These are phyloP conservation scores for Lipomyces japonicus DNA, from an alignment of 805 yeast species.

Conservation along the genomic window DNA sequence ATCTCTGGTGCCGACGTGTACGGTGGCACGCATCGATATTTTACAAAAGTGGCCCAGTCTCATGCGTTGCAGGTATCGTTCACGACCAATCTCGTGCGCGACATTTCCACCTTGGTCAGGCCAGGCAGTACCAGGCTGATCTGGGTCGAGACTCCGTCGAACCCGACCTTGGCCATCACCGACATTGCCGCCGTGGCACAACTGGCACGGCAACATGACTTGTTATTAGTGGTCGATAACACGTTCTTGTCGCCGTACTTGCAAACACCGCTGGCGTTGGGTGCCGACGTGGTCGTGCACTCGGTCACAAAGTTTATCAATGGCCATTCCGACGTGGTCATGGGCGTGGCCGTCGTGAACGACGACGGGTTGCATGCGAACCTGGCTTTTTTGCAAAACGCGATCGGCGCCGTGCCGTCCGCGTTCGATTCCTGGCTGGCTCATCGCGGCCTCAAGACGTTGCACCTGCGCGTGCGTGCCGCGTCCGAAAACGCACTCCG, in stretches of 20 bases:
- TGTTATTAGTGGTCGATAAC: constrained; percentile 73
- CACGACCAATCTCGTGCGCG: constrained; percentile 59
- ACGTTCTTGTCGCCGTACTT: constrained; percentile 84
- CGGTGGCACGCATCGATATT: constrained; percentile 89
- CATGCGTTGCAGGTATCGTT: constrained; percentile 72
- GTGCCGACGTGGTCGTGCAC: constrained; percentile 85
- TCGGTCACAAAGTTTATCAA: constrained; percentile 87
- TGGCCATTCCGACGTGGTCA: constrained; percentile 88
- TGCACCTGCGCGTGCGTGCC: constrained; percentile 73
- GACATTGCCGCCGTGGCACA: constrained; percentile 62
- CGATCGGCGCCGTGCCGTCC: constrained; percentile 84
- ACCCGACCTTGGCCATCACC: constrained; percentile 78
- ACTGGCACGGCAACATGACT: constrained; percentile 48
- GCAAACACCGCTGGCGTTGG: constrained; percentile 75
- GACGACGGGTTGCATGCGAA: constrained; percentile 55
- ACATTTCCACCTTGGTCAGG: constrained; percentile 53
- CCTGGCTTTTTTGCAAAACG: constrained; percentile 76
- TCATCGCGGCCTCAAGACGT: constrained; percentile 84
- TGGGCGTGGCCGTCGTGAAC: constrained; percentile 78
- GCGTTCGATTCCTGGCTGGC: constrained; percentile 92
- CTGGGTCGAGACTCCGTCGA: constrained; percentile 87
- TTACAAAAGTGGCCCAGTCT: constrained; percentile 76
- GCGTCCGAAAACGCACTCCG: constrained; percentile 62
- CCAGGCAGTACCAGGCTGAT: constrained; percentile 58
- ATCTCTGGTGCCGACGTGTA: constrained; percentile 80